Evolutionary conservation across 1,284 basidiomycete species (phyloP).

Genomic region (Heterobasidion parviporum): DNA sequence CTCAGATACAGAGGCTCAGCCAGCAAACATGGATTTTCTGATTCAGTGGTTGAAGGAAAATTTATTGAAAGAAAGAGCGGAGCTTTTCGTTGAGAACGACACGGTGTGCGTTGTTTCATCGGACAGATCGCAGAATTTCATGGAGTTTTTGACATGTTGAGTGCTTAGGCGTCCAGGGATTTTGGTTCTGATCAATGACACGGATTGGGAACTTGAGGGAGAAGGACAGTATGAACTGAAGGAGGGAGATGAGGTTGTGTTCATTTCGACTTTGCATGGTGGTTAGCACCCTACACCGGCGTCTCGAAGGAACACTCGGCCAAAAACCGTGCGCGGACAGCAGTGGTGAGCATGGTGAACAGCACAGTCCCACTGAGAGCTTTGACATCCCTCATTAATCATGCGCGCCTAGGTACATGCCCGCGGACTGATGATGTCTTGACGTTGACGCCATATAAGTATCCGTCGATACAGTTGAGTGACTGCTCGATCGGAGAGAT

Average conservation of each 20-base stretch:
- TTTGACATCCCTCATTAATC: too few relatives aligned
- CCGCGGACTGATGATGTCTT: too few relatives aligned
- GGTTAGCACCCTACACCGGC: slow-evolving; percentile 31
- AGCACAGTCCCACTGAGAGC: too few relatives aligned
- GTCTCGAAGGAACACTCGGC: too few relatives aligned
- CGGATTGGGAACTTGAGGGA: slow-evolving; percentile 97
- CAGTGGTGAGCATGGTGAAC: too few relatives aligned
- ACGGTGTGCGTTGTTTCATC: slow-evolving; percentile 64
- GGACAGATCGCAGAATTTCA: background rate
- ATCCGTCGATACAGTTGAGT: too few relatives aligned
- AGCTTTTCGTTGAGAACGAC: slow-evolving; percentile 84
- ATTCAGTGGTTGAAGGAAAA: slow-evolving; percentile 76
- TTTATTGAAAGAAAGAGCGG: slow-evolving; percentile 77
- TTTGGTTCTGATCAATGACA: slow-evolving; percentile 91
- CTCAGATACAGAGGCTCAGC: slow-evolving; percentile 21
- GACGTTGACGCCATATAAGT: too few relatives aligned
- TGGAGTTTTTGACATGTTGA: background rate
- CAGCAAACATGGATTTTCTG: slow-evolving; percentile 66
- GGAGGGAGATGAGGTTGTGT: slow-evolving; percentile 84
- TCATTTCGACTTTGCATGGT: slow-evolving; percentile 94
- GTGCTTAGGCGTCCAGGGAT: slow-evolving; percentile 83
- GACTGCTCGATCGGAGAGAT: too few relatives aligned
- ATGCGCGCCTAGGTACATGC: too few relatives aligned
- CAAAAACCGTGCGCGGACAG: too few relatives aligned
- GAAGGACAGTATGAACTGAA: slow-evolving; percentile 84